Conservation (phyloP, 1,284 basidiomycete genomes). For the Cutaneotrichosporon curvatum region DNA sequence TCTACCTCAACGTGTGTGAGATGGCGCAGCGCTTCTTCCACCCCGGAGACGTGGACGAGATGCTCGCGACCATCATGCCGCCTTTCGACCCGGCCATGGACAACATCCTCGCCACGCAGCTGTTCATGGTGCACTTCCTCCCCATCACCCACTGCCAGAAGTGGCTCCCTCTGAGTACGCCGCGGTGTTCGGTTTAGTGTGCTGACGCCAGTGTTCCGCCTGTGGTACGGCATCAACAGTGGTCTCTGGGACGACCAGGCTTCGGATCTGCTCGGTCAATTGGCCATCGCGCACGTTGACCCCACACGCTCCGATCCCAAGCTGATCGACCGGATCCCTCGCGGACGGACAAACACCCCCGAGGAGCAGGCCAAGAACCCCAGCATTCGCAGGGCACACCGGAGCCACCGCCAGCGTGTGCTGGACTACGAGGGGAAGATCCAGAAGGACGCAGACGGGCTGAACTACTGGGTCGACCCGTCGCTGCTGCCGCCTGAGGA, state of each 20-base stretch:
- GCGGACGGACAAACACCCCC: slow-evolving; percentile 28
- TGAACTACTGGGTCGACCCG: slow-evolving; percentile 37
- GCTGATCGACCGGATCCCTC: slow-evolving; percentile 56
- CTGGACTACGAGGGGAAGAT: slow-evolving; percentile 34
- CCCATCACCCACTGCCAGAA: slow-evolving; percentile 69
- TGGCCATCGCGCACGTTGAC: slow-evolving; percentile 67
- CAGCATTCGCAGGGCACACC: slow-evolving; percentile 13
- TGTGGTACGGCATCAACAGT: slow-evolving; percentile 77
- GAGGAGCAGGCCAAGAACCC: slow-evolving; percentile 36
- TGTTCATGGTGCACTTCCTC: slow-evolving; percentile 72
- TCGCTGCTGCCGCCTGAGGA: slow-evolving; percentile 48
- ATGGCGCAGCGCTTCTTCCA: slow-evolving; percentile 81
- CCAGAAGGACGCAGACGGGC: slow-evolving; percentile 54
- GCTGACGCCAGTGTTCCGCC: slow-evolving; percentile 62
- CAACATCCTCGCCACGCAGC: slow-evolving; percentile 67
- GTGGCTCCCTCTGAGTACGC: slow-evolving; percentile 63
- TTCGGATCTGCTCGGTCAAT: slow-evolving; percentile 57
- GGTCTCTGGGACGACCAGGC: slow-evolving; percentile 77
- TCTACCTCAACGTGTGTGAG: slow-evolving; percentile 76
- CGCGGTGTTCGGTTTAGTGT: too few species aligned
- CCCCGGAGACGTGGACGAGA: slow-evolving; percentile 77
- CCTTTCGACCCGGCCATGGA: slow-evolving; percentile 71
- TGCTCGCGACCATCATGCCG: slow-evolving; percentile 62
- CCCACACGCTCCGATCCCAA: slow-evolving; percentile 65
- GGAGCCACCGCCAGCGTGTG: slow-evolving; percentile 29